Percentiles rank a stretch among this genome's conserved stretches.
Evolutionary conservation across 192 early-diverging fungal species (phyloP).

Genomic region (Radiomyces spectabilis): DNA sequence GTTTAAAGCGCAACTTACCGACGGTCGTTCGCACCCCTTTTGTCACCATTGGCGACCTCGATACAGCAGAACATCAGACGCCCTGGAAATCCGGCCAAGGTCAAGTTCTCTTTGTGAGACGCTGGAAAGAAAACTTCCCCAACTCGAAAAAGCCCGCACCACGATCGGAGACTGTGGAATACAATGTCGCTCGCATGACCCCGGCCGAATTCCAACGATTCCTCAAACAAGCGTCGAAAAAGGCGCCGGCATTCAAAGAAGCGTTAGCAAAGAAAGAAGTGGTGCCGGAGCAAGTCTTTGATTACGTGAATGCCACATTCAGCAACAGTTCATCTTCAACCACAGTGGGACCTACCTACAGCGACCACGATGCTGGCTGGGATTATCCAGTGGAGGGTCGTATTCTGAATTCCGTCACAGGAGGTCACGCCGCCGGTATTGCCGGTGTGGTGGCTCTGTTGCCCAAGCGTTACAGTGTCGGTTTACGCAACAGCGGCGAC

Average conservation of each 20-base stretch:
- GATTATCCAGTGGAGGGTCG: slow-evolving; percentile 52
- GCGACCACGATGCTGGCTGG: slow-evolving; percentile 30
- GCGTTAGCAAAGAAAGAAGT: slow-evolving; percentile 15
- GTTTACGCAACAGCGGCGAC: slow-evolving; percentile 9
- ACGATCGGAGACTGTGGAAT: slow-evolving; percentile 30
- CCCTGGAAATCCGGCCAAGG: slow-evolving; percentile 56
- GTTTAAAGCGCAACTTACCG: slow-evolving; percentile 67
- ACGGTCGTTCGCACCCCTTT: slow-evolving; percentile 49
- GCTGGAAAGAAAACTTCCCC: slow-evolving; percentile 73
- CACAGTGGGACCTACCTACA: slow-evolving; percentile 45
- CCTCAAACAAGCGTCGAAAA: slow-evolving; percentile 44
- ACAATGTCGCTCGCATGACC: slow-evolving; percentile 52
- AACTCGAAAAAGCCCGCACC: slow-evolving; percentile 48
- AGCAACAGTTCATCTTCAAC: slow-evolving; percentile 2
- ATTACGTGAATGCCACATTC: slow-evolving; percentile 19
- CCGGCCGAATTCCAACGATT: slow-evolving; percentile 53
- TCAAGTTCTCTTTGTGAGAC: slow-evolving; percentile 45
- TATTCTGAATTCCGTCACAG: slow-evolving; percentile 38
- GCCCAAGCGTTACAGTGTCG: slow-evolving; percentile 18
- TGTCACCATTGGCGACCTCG: slow-evolving; percentile 48
- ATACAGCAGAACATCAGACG: slow-evolving; percentile 66
- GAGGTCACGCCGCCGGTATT: slow-evolving; percentile 52
- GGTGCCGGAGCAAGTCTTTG: slow-evolving; percentile 21
- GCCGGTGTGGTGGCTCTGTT: slow-evolving; percentile 54
- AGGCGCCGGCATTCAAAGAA: slow-evolving; percentile 25